Base-by-base conservation (phyloP, 306 rosid species). In the Prunus mira region DNA sequence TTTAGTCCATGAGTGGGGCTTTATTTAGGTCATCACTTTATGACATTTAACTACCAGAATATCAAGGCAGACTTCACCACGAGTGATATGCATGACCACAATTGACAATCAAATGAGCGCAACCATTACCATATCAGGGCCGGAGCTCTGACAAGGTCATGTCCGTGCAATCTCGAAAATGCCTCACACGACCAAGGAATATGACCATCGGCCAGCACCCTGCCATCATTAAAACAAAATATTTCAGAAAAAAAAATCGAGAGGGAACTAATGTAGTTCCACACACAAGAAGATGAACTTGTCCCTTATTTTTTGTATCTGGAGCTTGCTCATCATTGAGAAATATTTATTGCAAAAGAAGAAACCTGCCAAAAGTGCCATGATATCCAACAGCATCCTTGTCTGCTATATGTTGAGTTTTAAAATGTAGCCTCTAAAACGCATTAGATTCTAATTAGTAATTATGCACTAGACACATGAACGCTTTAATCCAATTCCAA, bases 161-260 rank as follows among this genome's bases (percentile, higher is more conserved):
- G 73, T 43, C 84, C 89, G 69, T 92, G 91, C 73, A 79, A 56
- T 62, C 68, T 85, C 24, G 96, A 82, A 86, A 95, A 92, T 49
- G 96, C 97, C 72, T 88, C 91, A 20, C 86, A 95, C 12, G 97
- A 90, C 99, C 97, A 95, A 24, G 87, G 89, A 75, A 92, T 62
- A 72, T 95, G 99, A 64, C 96, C 88, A 78, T 90, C 96, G 3
- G 91, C 90, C 65, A 78, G 87, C 72, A 95, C 97, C 66, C 97
- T 95, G 90, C 46, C 52, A 67, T 17, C 64, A 80, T 60, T 54
- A 67, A 79, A 69, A 74, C n/a, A 76, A 80, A 81, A 60, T 30
- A 27, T 60, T 72, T 74, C 57, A 79, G 66, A 77, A 72, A 22
- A 81, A 81, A 38, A 76, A 71, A 81, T 12, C 24, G 1, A 45